Conservation (phyloP, 495 filamentous ascomycete genomes). For the Xylaria bambusicola region DNA sequence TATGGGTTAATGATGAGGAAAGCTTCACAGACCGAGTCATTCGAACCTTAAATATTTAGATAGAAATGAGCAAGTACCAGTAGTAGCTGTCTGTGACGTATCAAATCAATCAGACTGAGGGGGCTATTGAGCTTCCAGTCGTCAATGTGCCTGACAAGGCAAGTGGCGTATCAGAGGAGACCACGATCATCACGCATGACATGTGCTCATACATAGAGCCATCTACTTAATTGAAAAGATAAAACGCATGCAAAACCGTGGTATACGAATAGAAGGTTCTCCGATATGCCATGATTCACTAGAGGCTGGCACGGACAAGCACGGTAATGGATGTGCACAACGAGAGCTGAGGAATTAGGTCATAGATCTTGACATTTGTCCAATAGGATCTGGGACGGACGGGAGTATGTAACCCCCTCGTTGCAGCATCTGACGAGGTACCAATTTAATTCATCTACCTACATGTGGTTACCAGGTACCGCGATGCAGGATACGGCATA, state of each 20-base stretch:
- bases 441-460: too few species aligned
- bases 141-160: neutral
- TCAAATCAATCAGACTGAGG: neutral
- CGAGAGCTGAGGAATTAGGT: neutral
- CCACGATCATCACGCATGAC: slow-evolving; percentile 12
- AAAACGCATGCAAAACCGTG: too few species aligned
- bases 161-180: slow-evolving; percentile 17
- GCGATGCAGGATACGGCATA: too few species aligned
- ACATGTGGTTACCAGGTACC: too few species aligned
- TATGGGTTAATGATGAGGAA: neutral
- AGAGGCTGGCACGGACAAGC: too few species aligned
- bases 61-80: neutral
- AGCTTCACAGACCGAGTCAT: neutral
- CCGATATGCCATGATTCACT: neutral
- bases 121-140: neutral
- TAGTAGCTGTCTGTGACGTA: slow-evolving; percentile 17
- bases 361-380: slow-evolving; percentile 7
- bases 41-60: neutral
- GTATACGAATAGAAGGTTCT: neutral
- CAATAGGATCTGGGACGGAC: neutral
- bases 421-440: neutral
- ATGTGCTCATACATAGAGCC: neutral
- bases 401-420: neutral
- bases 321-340: too few species aligned
- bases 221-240: too few species aligned